A percentile compares a stretch with the other conserved stretches of the same genome.
phyloP scores from a whole-genome alignment of 1,284 basidiomycete species.

The Cryptococcus sp. region DNA sequence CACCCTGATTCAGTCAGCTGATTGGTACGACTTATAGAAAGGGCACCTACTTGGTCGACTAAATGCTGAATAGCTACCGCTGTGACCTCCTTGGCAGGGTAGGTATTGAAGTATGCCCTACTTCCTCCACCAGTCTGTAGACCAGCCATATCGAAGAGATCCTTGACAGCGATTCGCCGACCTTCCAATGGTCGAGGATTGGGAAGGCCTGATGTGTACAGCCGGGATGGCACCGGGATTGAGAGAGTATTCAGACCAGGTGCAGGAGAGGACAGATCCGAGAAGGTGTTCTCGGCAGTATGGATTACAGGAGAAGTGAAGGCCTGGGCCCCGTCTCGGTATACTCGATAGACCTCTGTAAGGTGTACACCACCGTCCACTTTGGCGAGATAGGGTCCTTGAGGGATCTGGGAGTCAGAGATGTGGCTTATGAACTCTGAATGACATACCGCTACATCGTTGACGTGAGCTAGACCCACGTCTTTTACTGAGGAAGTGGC shows the following conservation, averaged over 20 bases:
- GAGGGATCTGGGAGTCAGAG: slow-evolving; percentile 12
- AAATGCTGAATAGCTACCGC: slow-evolving; percentile 49
- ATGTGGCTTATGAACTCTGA: not conserved
- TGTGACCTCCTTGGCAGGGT: slow-evolving; percentile 14
- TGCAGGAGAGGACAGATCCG: slow-evolving; percentile 11
- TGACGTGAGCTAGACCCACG: slow-evolving; percentile 10
- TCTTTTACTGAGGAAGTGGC: slow-evolving; percentile 15
- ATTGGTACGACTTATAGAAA: not conserved
- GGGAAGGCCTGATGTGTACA: slow-evolving; percentile 21
- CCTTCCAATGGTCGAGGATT: slow-evolving; percentile 28
- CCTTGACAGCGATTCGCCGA: slow-evolving; percentile 29
- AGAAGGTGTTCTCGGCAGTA: slow-evolving; percentile 14
- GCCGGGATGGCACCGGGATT: slow-evolving; percentile 31
- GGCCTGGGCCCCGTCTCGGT: slow-evolving; percentile 28
- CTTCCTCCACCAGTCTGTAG: slow-evolving; percentile 25
- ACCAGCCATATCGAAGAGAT: slow-evolving; percentile 26
- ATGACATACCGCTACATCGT: not conserved
- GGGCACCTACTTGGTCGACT: slow-evolving; percentile 40
- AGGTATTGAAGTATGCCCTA: slow-evolving; percentile 24
- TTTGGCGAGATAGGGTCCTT: slow-evolving; percentile 29
- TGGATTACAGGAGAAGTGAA: slow-evolving; percentile 22
- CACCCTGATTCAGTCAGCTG: slow-evolving; percentile 47
- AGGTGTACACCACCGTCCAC: slow-evolving; percentile 15
- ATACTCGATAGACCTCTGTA: slow-evolving; percentile 27
- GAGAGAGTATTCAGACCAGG: slow-evolving; percentile 25